A percentile compares a stretch with the other conserved stretches of the same genome.
Conservation (phyloP, 2,329 filamentous ascomycete species). For the Trichophaea hybrida region DNA sequence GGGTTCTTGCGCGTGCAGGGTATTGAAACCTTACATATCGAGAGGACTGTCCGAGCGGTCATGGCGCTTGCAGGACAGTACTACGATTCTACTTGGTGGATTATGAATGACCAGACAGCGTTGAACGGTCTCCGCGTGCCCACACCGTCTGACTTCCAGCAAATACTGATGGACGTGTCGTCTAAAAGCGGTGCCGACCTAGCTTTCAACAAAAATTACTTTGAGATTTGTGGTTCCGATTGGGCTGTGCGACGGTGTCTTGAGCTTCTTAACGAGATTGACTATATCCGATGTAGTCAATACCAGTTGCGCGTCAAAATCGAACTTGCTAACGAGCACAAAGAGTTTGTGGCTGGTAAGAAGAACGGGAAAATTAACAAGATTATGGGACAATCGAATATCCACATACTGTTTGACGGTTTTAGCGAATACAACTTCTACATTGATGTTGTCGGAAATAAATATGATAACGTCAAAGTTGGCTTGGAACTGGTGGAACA, state of each 20-base stretch:
- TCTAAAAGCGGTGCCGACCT: slow-evolving; percentile 92
- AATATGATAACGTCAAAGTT: slow-evolving; percentile 88
- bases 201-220: slow-evolving; percentile 80
- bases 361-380: slow-evolving; percentile 99
- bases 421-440: slow-evolving; percentile 99
- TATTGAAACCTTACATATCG: slow-evolving; percentile 81
- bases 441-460: slow-evolving; percentile 85
- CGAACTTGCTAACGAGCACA: slow-evolving; percentile 96
- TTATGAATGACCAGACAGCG: slow-evolving; percentile 39
- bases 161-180: slow-evolving; percentile 91
- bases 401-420: slow-evolving; percentile 96
- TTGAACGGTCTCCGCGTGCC: slow-evolving; percentile 43
- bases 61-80: slow-evolving; percentile 86
- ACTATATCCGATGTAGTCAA: slow-evolving; percentile 62
- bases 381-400: slow-evolving; percentile 97
- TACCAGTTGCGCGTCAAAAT: slow-evolving; percentile 97
- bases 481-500: slow-evolving; percentile 88
- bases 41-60: slow-evolving; percentile 86
- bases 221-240: slow-evolving; percentile 88
- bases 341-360: slow-evolving; percentile 98
- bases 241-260: slow-evolving; percentile 93
- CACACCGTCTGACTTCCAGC: slow-evolving; percentile 55
- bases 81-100: slow-evolving; percentile 93
- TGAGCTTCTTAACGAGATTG: slow-evolving; percentile 80
- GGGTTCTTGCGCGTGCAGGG: slow-evolving; percentile 82